These are phyloP conservation scores for Penicillium sp. DNA, from an alignment of 2,329 filamentous ascomycete species.

Conservation along the genomic window DNA sequence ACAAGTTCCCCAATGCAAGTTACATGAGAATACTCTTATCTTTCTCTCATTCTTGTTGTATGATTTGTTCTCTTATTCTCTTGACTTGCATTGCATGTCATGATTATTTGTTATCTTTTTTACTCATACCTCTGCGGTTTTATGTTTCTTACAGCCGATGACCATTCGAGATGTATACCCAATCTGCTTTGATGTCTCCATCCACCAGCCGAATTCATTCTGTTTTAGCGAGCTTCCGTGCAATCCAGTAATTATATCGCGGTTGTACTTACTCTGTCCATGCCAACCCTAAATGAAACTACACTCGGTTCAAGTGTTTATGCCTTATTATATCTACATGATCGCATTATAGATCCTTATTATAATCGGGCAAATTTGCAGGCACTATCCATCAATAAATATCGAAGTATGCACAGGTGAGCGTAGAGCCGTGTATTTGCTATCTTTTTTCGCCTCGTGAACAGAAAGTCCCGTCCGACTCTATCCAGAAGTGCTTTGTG, in stretches of 20 bases:
- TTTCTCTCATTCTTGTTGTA: background rate
- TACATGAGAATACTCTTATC: background rate
- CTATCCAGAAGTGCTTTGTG: no score
- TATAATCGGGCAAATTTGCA: no score
- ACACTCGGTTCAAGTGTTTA: background rate
- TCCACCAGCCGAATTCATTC: constrained; percentile 3
- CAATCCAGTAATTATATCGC: background rate
- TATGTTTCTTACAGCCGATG: constrained; percentile 11
- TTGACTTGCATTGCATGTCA: background rate
- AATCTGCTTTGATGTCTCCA: constrained; percentile 16
- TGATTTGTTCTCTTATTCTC: background rate
- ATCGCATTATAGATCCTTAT: no score
- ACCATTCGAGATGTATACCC: constrained; percentile 25
- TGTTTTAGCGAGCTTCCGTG: background rate
- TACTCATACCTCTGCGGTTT: constrained; percentile 1
- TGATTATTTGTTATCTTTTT: constrained; percentile 3
- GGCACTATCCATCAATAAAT: no score
- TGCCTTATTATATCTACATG: no score
- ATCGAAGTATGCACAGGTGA: no score
- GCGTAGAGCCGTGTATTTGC: no score
- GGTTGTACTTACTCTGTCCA: background rate
- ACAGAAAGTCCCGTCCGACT: no score
- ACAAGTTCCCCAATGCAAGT: background rate
- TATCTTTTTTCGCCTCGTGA: no score
- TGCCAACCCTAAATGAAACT: background rate